Conservation (phyloP, 768 basidiomycete species). For the Gloeopeniophorella convolvens region DNA sequence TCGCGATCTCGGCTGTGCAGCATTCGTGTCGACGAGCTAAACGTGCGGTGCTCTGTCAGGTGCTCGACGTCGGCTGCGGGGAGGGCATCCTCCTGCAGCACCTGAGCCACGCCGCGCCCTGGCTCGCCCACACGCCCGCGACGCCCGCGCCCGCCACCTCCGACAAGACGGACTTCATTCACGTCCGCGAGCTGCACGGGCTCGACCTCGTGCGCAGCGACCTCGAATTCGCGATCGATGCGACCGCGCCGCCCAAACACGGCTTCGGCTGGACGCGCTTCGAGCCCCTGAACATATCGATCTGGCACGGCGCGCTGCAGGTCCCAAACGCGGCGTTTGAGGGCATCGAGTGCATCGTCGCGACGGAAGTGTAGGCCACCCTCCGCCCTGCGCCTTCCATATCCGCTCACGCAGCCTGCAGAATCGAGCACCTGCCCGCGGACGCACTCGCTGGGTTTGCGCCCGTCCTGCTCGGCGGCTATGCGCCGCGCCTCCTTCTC, state of each 20-base stretch:
- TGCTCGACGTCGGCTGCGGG: constrained; percentile 82
- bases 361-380: constrained; percentile 68
- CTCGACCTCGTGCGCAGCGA: constrained; percentile 56
- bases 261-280: constrained; percentile 40
- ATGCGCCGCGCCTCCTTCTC: constrained; percentile 66
- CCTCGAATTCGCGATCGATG: constrained; percentile 48
- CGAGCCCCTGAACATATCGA: constrained; percentile 56
- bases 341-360: constrained; percentile 63
- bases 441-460: constrained; percentile 55
- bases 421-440: constrained; percentile 73
- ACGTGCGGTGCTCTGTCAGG: constrained; percentile 32
- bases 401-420: constrained; percentile 26
- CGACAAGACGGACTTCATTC: constrained; percentile 36
- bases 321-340: constrained; percentile 59
- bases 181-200: constrained; percentile 54
- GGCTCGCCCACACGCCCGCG: constrained; percentile 40
- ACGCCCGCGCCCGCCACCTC: constrained; percentile 12
- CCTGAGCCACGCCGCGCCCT: constrained; percentile 70
- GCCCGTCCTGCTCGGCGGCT: constrained; percentile 67
- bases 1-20: no score
- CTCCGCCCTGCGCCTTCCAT: background rate
- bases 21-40: background rate
- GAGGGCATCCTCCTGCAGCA: constrained; percentile 66
- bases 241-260: constrained; percentile 36
- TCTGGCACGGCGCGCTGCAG: constrained; percentile 76